Percentiles rank a stretch among this genome's conserved stretches.
phyloP scores from a whole-genome alignment of 2,329 filamentous ascomycete genomes.

The Cladosporium sp. region DNA sequence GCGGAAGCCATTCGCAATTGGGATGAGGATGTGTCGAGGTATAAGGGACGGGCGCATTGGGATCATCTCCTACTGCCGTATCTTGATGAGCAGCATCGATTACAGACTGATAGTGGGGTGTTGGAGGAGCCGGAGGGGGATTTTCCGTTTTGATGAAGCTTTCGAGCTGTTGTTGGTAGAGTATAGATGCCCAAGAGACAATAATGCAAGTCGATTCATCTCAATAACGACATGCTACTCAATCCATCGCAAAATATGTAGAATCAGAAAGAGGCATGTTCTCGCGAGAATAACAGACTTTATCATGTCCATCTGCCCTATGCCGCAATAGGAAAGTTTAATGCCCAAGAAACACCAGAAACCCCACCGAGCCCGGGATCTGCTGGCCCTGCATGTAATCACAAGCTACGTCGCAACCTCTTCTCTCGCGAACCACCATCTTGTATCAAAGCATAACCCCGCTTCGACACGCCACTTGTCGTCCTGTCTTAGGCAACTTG shows the following conservation, averaged over 20 bases:
- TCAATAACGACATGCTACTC: no score
- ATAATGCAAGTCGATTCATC: no score
- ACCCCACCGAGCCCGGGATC: not conserved
- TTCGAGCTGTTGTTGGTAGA: no score
- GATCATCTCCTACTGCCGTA: slow-evolving; percentile 6
- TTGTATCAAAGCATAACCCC: slow-evolving; percentile 9
- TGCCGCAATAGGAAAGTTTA: slow-evolving; percentile 2
- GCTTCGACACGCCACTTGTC: slow-evolving; percentile 9
- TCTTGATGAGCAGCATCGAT: slow-evolving; percentile 3
- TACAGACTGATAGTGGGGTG: not conserved
- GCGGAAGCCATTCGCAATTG: slow-evolving; percentile 8
- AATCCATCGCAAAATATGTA: no score
- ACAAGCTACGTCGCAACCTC: not conserved
- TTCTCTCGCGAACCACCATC: no score
- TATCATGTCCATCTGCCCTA: not conserved
- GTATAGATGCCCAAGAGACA: no score
- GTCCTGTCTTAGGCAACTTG: slow-evolving; percentile 10
- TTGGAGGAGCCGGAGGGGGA: not conserved
- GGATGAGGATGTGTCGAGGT: slow-evolving; percentile 3
- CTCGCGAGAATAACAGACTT: not conserved
- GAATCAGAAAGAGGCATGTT: no score
- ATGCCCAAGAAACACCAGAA: not conserved
- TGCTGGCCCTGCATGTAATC: slow-evolving; percentile 5
- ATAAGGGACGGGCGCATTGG: slow-evolving; percentile 8
- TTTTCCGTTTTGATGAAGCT: not conserved